Evolutionary conservation across 805 yeast species (phyloP).

Genomic region (Suhomyces tanzawaensis): DNA sequence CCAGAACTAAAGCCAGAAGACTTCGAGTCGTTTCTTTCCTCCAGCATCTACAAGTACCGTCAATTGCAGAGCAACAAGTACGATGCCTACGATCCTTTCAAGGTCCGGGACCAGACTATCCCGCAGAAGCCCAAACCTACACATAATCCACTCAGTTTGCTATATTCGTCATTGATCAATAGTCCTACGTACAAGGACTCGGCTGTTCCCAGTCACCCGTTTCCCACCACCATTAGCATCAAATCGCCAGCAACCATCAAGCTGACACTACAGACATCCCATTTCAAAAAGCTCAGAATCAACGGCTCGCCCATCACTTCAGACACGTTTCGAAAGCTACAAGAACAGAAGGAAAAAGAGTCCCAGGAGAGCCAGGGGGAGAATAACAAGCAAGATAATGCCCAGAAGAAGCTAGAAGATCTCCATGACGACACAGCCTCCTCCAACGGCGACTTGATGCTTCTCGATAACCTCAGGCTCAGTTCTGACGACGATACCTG

Average conservation of each 20-base stretch:
- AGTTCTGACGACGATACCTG: slow-evolving; percentile 18
- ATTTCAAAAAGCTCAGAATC: slow-evolving; percentile 42
- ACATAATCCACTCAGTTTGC: slow-evolving; percentile 25
- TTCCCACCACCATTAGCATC: slow-evolving; percentile 15
- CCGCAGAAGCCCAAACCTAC: background rate
- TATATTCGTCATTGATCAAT: slow-evolving; percentile 23
- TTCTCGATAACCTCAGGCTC: slow-evolving; percentile 13
- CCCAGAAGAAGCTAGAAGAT: background rate
- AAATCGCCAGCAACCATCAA: slow-evolving; percentile 40
- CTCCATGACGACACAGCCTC: background rate
- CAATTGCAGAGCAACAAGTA: slow-evolving; percentile 18
- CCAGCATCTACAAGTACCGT: slow-evolving; percentile 33
- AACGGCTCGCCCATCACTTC: slow-evolving; percentile 36
- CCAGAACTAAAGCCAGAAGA: slow-evolving; percentile 16
- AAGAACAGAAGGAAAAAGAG: background rate
- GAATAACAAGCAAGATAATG: background rate
- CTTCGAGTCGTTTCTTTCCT: slow-evolving; percentile 34
- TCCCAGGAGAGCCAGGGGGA: too few relatives aligned
- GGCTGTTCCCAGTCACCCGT: slow-evolving; percentile 11
- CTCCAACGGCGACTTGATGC: background rate
- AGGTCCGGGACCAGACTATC: background rate
- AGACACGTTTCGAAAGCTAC: slow-evolving; percentile 12
- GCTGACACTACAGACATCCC: slow-evolving; percentile 34
- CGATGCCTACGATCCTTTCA: slow-evolving; percentile 10
- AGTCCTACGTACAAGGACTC: slow-evolving; percentile 3